These are phyloP conservation scores for Dryadomyces quercivorus DNA, from an alignment of 2,329 filamentous ascomycete genomes.

Conservation along the genomic window DNA sequence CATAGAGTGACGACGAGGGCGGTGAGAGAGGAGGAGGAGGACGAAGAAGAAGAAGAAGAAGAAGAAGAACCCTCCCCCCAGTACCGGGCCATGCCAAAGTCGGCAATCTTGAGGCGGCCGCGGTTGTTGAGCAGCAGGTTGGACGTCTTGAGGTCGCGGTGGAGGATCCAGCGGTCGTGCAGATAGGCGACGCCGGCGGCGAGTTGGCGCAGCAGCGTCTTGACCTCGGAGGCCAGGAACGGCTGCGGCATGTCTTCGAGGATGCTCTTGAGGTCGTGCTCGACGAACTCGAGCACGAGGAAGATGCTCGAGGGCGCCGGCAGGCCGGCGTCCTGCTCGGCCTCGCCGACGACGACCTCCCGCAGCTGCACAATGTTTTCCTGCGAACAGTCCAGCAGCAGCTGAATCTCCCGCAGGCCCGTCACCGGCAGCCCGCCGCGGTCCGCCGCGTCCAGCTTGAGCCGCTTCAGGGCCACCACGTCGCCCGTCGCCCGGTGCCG, in stretches of 20 bases:
- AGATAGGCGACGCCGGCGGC: slow-evolving; percentile 71
- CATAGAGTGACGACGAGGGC: slow-evolving; percentile 92
- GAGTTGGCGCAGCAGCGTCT: slow-evolving; percentile 78
- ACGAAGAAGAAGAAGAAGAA: neutral
- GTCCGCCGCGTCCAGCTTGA: slow-evolving; percentile 78
- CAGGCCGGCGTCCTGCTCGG: slow-evolving; percentile 17
- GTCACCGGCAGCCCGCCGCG: slow-evolving; percentile 73
- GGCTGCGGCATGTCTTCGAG: slow-evolving; percentile 91
- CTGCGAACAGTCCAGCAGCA: slow-evolving; percentile 68
- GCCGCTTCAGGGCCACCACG: slow-evolving; percentile 82
- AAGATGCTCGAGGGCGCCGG: slow-evolving; percentile 51
- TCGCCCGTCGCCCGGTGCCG: slow-evolving; percentile 60
- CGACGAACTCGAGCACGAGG: slow-evolving; percentile 92
- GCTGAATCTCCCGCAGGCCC: slow-evolving; percentile 86
- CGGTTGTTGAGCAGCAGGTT: slow-evolving; percentile 94
- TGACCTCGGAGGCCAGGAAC: slow-evolving; percentile 84
- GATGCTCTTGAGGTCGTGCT: slow-evolving; percentile 90
- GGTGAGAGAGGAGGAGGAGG: slow-evolving; percentile 55
- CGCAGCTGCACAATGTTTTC: slow-evolving; percentile 69
- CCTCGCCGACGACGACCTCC: slow-evolving; percentile 72
- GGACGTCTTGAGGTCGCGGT: slow-evolving; percentile 86
- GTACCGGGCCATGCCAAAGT: slow-evolving; percentile 96
- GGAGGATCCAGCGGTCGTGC: slow-evolving; percentile 81
- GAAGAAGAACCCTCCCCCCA: slow-evolving; percentile 39
- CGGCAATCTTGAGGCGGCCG: slow-evolving; percentile 86